phyloP scores from a whole-genome alignment of 169 alveolate species.

The Plasmodium vivax region DNA sequence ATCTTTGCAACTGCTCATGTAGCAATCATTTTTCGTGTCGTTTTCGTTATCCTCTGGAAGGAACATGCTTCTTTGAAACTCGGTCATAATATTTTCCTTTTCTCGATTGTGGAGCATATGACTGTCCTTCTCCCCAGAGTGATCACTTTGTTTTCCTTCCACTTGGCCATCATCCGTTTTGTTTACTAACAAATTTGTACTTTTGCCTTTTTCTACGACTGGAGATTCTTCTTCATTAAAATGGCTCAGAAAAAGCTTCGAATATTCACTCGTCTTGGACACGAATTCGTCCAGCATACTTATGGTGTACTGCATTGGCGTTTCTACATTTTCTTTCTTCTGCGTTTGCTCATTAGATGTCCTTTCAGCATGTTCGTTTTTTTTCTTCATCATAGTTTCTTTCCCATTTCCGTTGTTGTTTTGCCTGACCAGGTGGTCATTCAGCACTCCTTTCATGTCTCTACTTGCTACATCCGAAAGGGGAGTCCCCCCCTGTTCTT shows the following conservation, averaged over 20 bases:
- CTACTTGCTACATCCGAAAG: background rate
- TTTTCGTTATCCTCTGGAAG: background rate
- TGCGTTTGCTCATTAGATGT: background rate
- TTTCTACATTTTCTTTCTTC: background rate
- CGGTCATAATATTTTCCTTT: background rate
- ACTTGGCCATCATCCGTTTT: background rate
- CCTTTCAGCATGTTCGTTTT: background rate
- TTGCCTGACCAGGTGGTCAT: background rate
- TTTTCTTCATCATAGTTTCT: slow-evolving; percentile 7
- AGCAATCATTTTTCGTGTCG: background rate
- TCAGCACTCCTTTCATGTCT: slow-evolving; percentile 40
- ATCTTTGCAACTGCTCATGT: background rate
- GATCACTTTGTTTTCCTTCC: background rate
- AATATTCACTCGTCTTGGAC: slow-evolving; percentile 4
- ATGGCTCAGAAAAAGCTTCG: background rate
- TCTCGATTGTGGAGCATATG: background rate
- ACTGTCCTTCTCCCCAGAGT: background rate
- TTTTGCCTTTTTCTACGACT: background rate
- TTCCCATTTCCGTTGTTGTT: background rate
- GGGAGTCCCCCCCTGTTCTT: background rate
- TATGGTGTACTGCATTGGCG: background rate
- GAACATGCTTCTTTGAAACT: slow-evolving; percentile 7
- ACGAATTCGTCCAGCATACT: slow-evolving; percentile 3
- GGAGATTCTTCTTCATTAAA: background rate
- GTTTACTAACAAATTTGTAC: background rate